Conservation (phyloP, 1,284 basidiomycete species). For the Kalmanozyma brasiliensis region DNA sequence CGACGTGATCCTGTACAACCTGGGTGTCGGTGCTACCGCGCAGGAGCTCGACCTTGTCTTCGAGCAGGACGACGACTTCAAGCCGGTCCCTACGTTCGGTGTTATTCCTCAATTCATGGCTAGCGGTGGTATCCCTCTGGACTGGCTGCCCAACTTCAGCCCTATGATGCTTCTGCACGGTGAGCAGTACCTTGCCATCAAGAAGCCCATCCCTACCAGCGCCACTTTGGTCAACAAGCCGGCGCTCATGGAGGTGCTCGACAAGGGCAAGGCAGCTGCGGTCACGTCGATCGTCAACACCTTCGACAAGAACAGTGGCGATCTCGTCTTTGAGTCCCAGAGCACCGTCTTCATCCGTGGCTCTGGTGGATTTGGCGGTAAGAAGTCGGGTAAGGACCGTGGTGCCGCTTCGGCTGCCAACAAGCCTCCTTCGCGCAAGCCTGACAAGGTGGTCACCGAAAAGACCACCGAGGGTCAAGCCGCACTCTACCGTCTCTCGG, state of each 20-base stretch:
- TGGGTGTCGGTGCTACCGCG: conserved; percentile 93
- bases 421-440: conserved; percentile 73
- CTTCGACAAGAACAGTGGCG: conserved; percentile 73
- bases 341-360: conserved; percentile 93
- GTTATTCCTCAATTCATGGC: conserved; percentile 87
- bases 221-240: conserved; percentile 84
- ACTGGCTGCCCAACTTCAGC: conserved; percentile 91
- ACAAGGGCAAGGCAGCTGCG: conserved; percentile 65
- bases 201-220: conserved; percentile 84
- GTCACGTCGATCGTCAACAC: conserved; percentile 52
- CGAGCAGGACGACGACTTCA: conserved; percentile 87
- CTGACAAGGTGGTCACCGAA: conserved; percentile 62
- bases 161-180: conserved; percentile 98
- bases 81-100: conserved; percentile 89
- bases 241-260: conserved; percentile 72
- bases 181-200: conserved; percentile 93
- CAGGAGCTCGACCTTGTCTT: conserved; percentile 91
- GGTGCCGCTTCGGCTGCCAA: conserved; percentile 89
- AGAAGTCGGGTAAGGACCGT: conserved; percentile 85
- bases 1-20: conserved; percentile 94
- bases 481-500: conserved; percentile 76
- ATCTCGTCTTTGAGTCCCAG: conserved; percentile 90
- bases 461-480: conserved; percentile 70
- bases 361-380: conserved; percentile 93
- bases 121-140: conserved; percentile 71